phyloP scores from a whole-genome alignment of 176 grass and related monocot species.

The Melocanna baccifera region DNA sequence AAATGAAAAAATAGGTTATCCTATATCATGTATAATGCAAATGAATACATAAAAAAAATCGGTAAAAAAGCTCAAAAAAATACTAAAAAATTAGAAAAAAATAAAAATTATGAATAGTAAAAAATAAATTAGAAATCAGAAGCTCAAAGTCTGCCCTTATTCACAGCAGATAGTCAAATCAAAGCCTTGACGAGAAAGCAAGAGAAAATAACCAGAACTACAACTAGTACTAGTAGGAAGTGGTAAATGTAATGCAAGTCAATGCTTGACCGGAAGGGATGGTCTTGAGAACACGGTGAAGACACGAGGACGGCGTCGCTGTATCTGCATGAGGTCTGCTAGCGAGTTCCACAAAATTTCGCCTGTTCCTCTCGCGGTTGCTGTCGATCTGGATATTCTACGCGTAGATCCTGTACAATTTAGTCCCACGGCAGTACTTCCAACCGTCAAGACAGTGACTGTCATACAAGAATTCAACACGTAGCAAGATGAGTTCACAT shows the following conservation, averaged over 20 bases:
- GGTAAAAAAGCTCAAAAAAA: no score
- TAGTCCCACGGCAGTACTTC: not conserved
- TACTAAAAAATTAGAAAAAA: no score
- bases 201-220: not conserved
- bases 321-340: not conserved
- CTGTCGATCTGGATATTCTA: not conserved
- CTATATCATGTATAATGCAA: no score
- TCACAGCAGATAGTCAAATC: not conserved
- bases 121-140: no score
- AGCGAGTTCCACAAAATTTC: not conserved
- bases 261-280: not conserved
- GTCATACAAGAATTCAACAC: not conserved
- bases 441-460: not conserved
- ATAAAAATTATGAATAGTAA: no score
- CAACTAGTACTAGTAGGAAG: not conserved
- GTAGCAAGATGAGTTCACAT: not conserved
- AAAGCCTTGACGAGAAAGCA: slow-evolving; percentile 38
- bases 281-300: not conserved
- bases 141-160: not conserved
- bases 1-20: no score
- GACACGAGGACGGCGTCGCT: not conserved
- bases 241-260: not conserved
- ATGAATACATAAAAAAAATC: no score
- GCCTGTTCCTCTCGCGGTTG: not conserved
- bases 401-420: not conserved